phyloP scores from a whole-genome alignment of 306 rosid species.

The Malus domestica region DNA sequence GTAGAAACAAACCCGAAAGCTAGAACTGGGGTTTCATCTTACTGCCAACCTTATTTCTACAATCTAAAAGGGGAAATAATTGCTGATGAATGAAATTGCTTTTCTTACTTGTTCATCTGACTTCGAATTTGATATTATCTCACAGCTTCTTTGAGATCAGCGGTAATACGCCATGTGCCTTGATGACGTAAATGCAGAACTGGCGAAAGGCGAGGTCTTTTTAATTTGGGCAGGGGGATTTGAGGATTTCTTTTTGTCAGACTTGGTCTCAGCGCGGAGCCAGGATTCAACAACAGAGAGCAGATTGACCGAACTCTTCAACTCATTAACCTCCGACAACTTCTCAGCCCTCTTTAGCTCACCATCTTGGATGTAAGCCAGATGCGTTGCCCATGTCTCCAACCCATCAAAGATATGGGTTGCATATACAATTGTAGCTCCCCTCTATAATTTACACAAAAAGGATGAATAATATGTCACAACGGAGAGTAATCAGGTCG shows the following conservation, averaged over 20 bases:
- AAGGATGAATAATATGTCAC: neutral
- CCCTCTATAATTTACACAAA: constrained; percentile 44
- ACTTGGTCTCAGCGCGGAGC: constrained; percentile 79
- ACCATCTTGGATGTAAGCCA: constrained; percentile 93
- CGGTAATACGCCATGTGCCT: constrained; percentile 91
- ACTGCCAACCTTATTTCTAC: constrained; percentile 13
- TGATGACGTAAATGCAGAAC: constrained; percentile 59
- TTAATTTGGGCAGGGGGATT: constrained; percentile 34
- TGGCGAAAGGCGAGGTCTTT: constrained; percentile 27
- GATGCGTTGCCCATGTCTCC: constrained; percentile 93
- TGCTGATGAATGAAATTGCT: constrained; percentile 4
- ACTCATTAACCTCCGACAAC: constrained; percentile 61
- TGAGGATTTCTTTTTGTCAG: constrained; percentile 49
- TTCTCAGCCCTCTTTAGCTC: constrained; percentile 66
- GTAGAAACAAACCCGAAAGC: neutral
- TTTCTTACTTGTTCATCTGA: neutral
- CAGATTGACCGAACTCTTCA: constrained; percentile 64
- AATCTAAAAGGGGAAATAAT: neutral
- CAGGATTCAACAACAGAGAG: constrained; percentile 87
- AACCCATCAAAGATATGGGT: constrained; percentile 97
- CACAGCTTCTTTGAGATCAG: constrained; percentile 16
- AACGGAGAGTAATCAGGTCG: neutral
- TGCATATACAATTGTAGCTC: constrained; percentile 88
- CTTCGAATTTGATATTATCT: neutral
- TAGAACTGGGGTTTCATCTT: neutral